Conservation (phyloP, 2,329 filamentous ascomycete genomes). For the Paramyrothecium roridum region DNA sequence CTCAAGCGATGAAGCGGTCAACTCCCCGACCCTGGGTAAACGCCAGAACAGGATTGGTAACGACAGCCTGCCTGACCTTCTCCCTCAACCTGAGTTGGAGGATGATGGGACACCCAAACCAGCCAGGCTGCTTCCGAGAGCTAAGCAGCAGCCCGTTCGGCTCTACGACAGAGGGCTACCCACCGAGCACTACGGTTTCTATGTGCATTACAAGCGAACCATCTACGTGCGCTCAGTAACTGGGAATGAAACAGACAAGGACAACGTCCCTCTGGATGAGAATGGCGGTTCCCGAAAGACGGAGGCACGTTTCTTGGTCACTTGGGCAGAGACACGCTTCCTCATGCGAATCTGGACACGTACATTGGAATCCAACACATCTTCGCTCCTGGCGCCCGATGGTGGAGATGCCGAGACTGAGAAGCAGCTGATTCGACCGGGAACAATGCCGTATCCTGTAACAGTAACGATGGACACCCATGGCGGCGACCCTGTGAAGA, state of each 20-base stretch:
- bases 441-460: constrained; percentile 62
- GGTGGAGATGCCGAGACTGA: constrained; percentile 19
- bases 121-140: constrained; percentile 68
- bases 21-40: constrained; percentile 18
- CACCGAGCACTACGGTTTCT: constrained; percentile 91
- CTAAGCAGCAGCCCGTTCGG: constrained; percentile 73
- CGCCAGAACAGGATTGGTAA: constrained; percentile 17
- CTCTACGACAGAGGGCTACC: constrained; percentile 79
- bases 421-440: constrained; percentile 39
- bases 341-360: constrained; percentile 66
- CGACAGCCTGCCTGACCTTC: constrained; percentile 32
- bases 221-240: constrained; percentile 70
- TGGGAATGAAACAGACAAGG: constrained; percentile 38
- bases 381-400: constrained; percentile 26
- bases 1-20: constrained; percentile 33
- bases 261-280: constrained; percentile 43
- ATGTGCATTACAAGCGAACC: constrained; percentile 84
- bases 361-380: constrained; percentile 40
- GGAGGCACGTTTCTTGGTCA: constrained; percentile 54
- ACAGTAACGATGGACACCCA: constrained; percentile 61
- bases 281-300: constrained; percentile 51
- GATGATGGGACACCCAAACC: constrained; percentile 70
- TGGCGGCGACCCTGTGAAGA: constrained; percentile 50
- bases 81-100: constrained; percentile 62
- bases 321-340: constrained; percentile 58